A percentile compares a stretch with the other conserved stretches of the same genome.
Conservation (phyloP, 179 eudicot genomes). For the Drosera spatulata region DNA sequence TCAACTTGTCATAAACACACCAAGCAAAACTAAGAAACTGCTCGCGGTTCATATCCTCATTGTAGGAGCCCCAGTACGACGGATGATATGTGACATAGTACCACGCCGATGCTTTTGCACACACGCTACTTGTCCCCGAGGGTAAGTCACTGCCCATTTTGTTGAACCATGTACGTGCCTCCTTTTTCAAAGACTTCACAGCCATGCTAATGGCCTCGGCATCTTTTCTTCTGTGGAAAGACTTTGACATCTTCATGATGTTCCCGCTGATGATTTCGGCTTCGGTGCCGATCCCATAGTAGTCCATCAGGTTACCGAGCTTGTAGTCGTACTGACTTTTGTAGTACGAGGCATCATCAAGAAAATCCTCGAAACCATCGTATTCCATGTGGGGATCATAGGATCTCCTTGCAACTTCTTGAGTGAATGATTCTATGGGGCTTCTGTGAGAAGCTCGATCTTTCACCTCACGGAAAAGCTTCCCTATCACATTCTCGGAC, state of each 20-base stretch:
- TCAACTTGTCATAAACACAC: conserved; percentile 75
- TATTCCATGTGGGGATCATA: conserved; percentile 77
- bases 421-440: conserved; percentile 33
- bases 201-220: conserved; percentile 61
- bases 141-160: conserved; percentile 11
- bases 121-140: conserved; percentile 16
- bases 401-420: conserved; percentile 37
- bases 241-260: conserved; percentile 66
- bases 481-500: conserved; percentile 60
- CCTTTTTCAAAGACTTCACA: conserved; percentile 68
- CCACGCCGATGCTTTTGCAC: conserved; percentile 93
- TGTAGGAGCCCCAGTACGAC: conserved; percentile 48
- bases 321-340: conserved; percentile 68
- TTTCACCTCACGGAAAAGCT: conserved; percentile 67
- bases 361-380: conserved; percentile 51
- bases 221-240: conserved; percentile 63
- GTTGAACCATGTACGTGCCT: conserved; percentile 65
- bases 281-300: conserved; percentile 78
- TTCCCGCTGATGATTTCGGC: conserved; percentile 77
- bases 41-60: conserved; percentile 47
- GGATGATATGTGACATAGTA: conserved; percentile 77
- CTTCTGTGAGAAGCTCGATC: conserved; percentile 41
- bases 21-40: conserved; percentile 89
- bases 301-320: conserved; percentile 78
- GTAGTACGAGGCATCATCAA: conserved; percentile 54